Evolutionary conservation across 176 grass and related monocot species (phyloP), one percentile per base, ranked within the genome.

Genomic region (Aechmea fasciata): DNA sequence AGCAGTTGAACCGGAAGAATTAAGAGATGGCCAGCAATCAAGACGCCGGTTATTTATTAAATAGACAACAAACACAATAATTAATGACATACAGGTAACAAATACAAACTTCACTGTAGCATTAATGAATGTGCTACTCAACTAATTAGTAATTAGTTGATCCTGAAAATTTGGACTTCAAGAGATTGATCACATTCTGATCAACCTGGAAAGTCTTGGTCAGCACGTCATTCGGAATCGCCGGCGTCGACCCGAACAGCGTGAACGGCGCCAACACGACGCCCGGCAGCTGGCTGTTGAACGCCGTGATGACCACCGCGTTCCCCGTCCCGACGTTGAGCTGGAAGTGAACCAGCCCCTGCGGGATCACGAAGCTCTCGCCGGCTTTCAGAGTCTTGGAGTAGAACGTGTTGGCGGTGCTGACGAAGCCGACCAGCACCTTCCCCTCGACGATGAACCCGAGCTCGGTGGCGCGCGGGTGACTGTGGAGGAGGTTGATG

Each of bases 261-360:
- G 47, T 66, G 5, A 18, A 0, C 13, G 72, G 10, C 2, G 72
- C 59, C 11, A 75, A 0, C 59, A 65, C 49, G 3, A 51, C 47
- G 3, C 72, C 72, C 0, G 72, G 72, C 2, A 66, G 13, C 61
- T 75, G 49, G 72, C 72, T 75, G 11, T 75, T 28, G 61, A 75
- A 75, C 8, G 72, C 6, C 1, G 72, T 75, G 49, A 75, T 52
- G 2, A 14, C 61, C 6, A 52, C 3, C 6, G 72, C 72, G 3
- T n/a, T 28, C 48, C 29, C 62, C 13, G 11, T 11, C 2, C 72
- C 72, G 6, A 75, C 24, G 72, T 75, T 75, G 72, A n/a, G 29
- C 49, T 75, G 48, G 72, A 75, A 75, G 61, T 75, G 72, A 2
- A 75, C 14, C 48, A 75, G 72, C 10, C 72, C 72, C 49, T 7